Percentiles rank a stretch among this genome's conserved stretches.
Evolutionary conservation across 83 land plant genomes (phyloP).

Genomic region (Isoetes engelmannii): DNA sequence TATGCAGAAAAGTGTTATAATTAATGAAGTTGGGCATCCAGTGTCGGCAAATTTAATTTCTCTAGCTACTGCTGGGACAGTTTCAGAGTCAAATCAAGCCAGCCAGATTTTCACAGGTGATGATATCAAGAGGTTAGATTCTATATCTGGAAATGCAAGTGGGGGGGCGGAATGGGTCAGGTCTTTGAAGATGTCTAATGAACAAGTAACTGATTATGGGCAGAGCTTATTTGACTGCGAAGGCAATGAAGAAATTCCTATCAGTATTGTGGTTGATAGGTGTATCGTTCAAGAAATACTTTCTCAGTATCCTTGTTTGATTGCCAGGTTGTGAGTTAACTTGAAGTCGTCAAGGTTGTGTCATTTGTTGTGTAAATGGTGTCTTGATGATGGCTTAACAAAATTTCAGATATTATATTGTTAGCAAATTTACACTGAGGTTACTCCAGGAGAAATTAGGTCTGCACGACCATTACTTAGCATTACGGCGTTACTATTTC

Average conservation of each 20-base stretch:
- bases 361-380: constrained; percentile 1
- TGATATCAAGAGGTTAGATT: too few species aligned
- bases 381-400: constrained; percentile 17
- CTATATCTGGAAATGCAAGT: too few species aligned
- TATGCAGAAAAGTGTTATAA: too few species aligned
- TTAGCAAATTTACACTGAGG: constrained; percentile 52
- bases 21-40: too few species aligned
- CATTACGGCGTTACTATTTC: constrained; percentile 58
- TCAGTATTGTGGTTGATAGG: constrained; percentile 53
- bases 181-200: too few species aligned
- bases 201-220: too few species aligned
- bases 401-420: constrained; percentile 40
- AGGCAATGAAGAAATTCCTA: constrained; percentile 36
- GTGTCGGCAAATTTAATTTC: too few species aligned
- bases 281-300: constrained; percentile 57
- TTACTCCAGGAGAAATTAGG: constrained; percentile 57
- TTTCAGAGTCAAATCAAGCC: too few species aligned
- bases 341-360: neutral
- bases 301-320: constrained; percentile 66
- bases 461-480: constrained; percentile 50
- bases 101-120: too few species aligned
- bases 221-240: too few species aligned
- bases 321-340: neutral
- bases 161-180: too few species aligned
- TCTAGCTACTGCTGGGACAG: too few species aligned